Base-by-base conservation (phyloP, 2,329 filamentous ascomycete species). In the Ustilaginoidea virens region DNA sequence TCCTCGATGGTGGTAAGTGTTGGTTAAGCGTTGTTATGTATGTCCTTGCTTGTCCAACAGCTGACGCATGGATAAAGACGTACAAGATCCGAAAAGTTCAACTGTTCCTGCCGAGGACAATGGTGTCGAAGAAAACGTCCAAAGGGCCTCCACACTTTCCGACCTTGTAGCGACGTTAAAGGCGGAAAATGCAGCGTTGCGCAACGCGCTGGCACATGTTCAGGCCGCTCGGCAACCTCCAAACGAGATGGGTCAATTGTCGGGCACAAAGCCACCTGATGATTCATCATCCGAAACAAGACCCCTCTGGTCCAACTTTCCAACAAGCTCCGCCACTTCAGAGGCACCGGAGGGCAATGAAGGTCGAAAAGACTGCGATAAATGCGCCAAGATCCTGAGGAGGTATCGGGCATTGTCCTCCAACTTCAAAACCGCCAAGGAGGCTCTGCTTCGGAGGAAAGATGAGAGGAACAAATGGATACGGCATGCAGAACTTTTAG, bases 391-490 rank as follows among this genome's bases (percentile, higher is more conserved):
- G 26, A 39, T 63, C 2, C 46, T 53, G 17, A 43, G 46, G 13
- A 60, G 52, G 29, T 61, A 61, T 30, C 45, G 48, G 19, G 53
- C 53, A 4, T 42, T 66, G 27, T 53, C 42, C 17, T 44, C 43
- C 27, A 57, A 48, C 36, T 60, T 60, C 40, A 63, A 51, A 32
- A 51, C 39, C 2, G 49, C 57, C 25, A 53, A 54, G 32, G 48
- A 49, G 9, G 46, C 51, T 6, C 46, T 60, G 7, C 42, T 46
- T 18, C 58, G 53, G 36, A 53, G 55, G 27, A 58, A 56, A 17
- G 47, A 52, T 1, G 52, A 59, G 15, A 53, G 55, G 4, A 50
- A 61, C 5, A 39, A 43, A 18, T 71, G 66, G 66, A 48, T 52
- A 16, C 44, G 49, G 5, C 59, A 65, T 30, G 57, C 59, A 5